A percentile compares a stretch with the other conserved stretches of the same genome.
These are phyloP conservation scores for Chrysoporthe puriensis DNA, from an alignment of 2,329 filamentous ascomycete genomes.

Conservation along the genomic window DNA sequence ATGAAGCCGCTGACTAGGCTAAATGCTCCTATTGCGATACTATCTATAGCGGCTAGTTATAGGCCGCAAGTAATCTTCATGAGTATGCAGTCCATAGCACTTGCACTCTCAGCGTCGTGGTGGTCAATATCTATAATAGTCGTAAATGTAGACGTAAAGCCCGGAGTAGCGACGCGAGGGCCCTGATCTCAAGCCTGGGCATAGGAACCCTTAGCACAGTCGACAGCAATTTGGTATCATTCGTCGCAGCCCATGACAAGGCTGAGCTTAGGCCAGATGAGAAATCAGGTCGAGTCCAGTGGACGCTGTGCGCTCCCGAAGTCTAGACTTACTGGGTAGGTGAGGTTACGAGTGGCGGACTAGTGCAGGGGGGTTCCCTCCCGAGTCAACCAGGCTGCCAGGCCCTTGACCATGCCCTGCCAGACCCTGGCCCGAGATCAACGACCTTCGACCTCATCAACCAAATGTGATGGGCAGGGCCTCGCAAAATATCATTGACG, in stretches of 20 bases:
- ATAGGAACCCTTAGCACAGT: background rate
- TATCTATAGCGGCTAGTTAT: too few relatives aligned
- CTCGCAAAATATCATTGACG: slow-evolving; percentile 8
- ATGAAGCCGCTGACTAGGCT: too few relatives aligned
- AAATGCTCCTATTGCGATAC: too few relatives aligned
- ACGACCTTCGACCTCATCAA: slow-evolving; percentile 13
- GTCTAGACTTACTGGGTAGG: background rate
- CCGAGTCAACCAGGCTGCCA: background rate
- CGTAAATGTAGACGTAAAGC: too few relatives aligned
- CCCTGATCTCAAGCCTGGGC: background rate
- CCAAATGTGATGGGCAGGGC: background rate
- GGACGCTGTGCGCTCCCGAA: background rate
- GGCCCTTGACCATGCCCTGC: background rate
- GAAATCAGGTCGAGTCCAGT: background rate
- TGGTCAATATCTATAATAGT: too few relatives aligned
- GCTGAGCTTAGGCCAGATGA: background rate
- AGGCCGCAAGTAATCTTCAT: too few relatives aligned
- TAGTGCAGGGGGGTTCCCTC: background rate
- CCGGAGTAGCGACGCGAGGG: background rate
- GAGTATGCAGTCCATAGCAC: too few relatives aligned
- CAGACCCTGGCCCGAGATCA: slow-evolving; percentile 13
- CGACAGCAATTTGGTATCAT: background rate
- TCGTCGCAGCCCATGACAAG: background rate
- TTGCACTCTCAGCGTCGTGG: too few relatives aligned
- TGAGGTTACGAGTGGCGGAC: background rate